Evolutionary conservation across 805 yeast genomes (phyloP).

Genomic region (Starmerella gropengiesseri): DNA sequence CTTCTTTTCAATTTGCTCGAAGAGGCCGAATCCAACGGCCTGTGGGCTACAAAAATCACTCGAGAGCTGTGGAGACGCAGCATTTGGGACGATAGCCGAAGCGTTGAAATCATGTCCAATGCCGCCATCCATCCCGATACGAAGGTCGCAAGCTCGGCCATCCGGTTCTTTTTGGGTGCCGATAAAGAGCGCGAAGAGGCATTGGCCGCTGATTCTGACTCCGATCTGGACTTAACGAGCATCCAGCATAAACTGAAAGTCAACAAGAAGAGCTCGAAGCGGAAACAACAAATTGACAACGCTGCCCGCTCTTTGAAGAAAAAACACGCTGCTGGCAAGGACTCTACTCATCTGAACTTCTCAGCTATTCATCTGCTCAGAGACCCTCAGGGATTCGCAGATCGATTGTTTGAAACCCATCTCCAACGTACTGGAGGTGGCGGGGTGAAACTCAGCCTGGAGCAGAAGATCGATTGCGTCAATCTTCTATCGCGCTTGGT

Average conservation of each 20-base stretch:
- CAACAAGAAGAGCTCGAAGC: slow-evolving; percentile 70
- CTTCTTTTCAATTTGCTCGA: slow-evolving; percentile 77
- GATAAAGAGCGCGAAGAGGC: slow-evolving; percentile 87
- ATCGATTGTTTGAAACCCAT: slow-evolving; percentile 61
- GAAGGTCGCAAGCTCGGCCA: slow-evolving; percentile 84
- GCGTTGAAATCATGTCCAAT: slow-evolving; percentile 96
- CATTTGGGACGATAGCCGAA: slow-evolving; percentile 94
- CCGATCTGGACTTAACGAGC: slow-evolving; percentile 51
- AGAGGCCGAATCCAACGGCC: slow-evolving; percentile 68
- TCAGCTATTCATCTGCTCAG: slow-evolving; percentile 88
- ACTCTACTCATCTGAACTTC: slow-evolving; percentile 70
- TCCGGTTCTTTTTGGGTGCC: slow-evolving; percentile 83
- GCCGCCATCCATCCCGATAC: slow-evolving; percentile 82
- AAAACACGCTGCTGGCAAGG: slow-evolving; percentile 36
- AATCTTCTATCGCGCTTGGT: slow-evolving; percentile 78
- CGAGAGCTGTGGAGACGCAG: slow-evolving; percentile 96
- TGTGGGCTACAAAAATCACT: slow-evolving; percentile 93
- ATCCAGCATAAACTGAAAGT: slow-evolving; percentile 72
- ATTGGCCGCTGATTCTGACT: slow-evolving; percentile 62
- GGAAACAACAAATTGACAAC: slow-evolving; percentile 66
- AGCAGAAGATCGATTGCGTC: slow-evolving; percentile 80
- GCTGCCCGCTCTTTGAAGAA: slow-evolving; percentile 63
- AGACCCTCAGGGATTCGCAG: slow-evolving; percentile 98
- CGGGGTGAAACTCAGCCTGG: slow-evolving; percentile 62
- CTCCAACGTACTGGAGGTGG: slow-evolving; percentile 28